phyloP scores from a whole-genome alignment of 495 filamentous ascomycete species.

The Cetradonia linearis region DNA sequence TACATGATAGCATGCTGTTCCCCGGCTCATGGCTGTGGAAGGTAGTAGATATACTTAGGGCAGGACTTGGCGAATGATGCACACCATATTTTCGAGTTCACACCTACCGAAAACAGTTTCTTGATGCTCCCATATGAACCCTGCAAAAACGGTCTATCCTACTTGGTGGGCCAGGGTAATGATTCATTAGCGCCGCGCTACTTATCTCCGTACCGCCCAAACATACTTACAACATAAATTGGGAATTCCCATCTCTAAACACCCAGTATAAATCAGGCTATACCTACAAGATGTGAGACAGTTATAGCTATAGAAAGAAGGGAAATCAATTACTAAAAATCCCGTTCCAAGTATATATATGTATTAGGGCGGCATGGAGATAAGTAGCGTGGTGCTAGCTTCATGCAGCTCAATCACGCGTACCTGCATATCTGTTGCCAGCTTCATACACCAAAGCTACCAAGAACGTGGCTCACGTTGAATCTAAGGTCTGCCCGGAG shows the following conservation, averaged over 20 bases:
- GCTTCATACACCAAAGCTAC: background rate
- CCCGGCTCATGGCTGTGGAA: background rate
- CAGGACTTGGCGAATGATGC: background rate
- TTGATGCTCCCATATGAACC: background rate
- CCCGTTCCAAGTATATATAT: too few species aligned
- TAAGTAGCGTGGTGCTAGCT: too few species aligned
- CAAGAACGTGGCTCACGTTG: background rate
- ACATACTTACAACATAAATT: too few species aligned
- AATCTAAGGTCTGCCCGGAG: background rate
- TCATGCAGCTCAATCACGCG: background rate
- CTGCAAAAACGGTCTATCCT: background rate
- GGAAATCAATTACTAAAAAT: too few species aligned
- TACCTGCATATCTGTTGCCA: slow-evolving; percentile 5
- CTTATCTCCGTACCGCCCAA: too few species aligned
- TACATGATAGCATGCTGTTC: background rate
- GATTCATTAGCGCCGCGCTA: too few species aligned
- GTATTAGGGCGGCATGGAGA: too few species aligned
- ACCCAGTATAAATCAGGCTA: too few species aligned
- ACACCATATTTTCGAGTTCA: background rate
- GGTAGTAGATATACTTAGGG: background rate
- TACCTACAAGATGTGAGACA: too few species aligned
- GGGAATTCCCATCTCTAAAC: too few species aligned
- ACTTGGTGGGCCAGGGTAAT: too few species aligned
- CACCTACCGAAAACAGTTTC: background rate
- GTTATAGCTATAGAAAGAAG: too few species aligned